Evolutionary conservation across 1,139 yeast species (phyloP).

Genomic region (Nakaseomyces glabratus): DNA sequence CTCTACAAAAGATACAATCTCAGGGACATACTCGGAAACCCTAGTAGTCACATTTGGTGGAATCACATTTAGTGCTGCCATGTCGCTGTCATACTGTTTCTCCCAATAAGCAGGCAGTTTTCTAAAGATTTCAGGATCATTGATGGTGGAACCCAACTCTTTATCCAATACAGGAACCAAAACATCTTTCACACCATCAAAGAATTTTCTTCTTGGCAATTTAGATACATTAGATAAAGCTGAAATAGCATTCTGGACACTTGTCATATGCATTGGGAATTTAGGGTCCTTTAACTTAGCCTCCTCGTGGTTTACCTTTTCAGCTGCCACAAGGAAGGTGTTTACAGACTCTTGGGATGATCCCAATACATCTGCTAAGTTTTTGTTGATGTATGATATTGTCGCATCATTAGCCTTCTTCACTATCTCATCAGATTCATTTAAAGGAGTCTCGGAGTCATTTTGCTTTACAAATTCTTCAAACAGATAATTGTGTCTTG

Average conservation of each 20-base stretch:
- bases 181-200: conserved; percentile 54
- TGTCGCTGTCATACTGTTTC: conserved; percentile 69
- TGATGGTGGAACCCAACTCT: conserved; percentile 63
- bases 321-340: conserved; percentile 47
- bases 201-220: conserved; percentile 35
- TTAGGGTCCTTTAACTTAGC: conserved; percentile 59
- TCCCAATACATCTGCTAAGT: conserved; percentile 34
- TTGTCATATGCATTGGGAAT: conserved; percentile 72
- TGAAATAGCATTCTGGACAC: conserved; percentile 47
- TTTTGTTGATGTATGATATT: conserved; percentile 43
- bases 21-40: conserved; percentile 95
- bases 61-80: conserved; percentile 74
- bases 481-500: conserved; percentile 79
- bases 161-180: conserved; percentile 65
- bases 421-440: conserved; percentile 29
- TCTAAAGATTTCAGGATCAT: conserved; percentile 76
- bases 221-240: conserved; percentile 32
- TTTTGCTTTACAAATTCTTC: conserved; percentile 41
- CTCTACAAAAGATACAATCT: conserved; percentile 71
- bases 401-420: conserved; percentile 39
- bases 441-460: conserved; percentile 25
- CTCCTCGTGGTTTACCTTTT: conserved; percentile 40
- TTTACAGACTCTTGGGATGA: conserved; percentile 22
- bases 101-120: conserved; percentile 89
- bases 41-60: conserved; percentile 84